Conservation (phyloP, 2,329 filamentous ascomycete genomes). For the Nannizziopsis barbatae region DNA sequence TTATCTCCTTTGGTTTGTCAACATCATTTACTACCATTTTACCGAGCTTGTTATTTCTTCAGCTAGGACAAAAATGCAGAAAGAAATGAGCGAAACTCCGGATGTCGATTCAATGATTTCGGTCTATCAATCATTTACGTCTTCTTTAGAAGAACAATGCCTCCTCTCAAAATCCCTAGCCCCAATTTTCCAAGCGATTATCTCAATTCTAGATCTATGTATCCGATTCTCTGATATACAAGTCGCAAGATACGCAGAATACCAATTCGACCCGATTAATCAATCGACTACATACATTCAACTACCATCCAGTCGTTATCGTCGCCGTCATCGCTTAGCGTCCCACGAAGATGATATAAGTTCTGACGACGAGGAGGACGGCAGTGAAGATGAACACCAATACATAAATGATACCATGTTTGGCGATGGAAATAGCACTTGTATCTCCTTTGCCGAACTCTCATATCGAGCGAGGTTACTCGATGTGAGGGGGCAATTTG, state of each 20-base stretch:
- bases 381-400: conserved; percentile 14
- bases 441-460: conserved; percentile 28
- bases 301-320: conserved; percentile 6
- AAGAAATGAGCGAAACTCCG: conserved; percentile 47
- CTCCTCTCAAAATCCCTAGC: conserved; percentile 57
- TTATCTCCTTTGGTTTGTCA: conserved; percentile 66
- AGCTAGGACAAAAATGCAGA: conserved; percentile 46
- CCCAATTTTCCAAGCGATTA: conserved; percentile 59
- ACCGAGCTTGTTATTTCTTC: conserved; percentile 59
- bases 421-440: conserved; percentile 32
- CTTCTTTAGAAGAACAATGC: conserved; percentile 53
- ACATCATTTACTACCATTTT: conserved; percentile 63
- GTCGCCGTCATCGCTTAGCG: not conserved
- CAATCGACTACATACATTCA: conserved; percentile 16
- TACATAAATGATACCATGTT: conserved; percentile 28
- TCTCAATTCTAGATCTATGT: conserved; percentile 66
- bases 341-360: conserved; percentile 18
- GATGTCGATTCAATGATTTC: conserved; percentile 74
- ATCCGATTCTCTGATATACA: conserved; percentile 57
- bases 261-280: conserved; percentile 29
- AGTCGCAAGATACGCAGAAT: conserved; percentile 29
- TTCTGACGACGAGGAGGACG: conserved; percentile 20
- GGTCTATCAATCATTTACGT: conserved; percentile 54
- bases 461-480: conserved; percentile 44
- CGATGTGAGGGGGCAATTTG: conserved; percentile 52